Evolutionary conservation across 495 filamentous ascomycete genomes (phyloP).

Genomic region (Aspergillus steynii): DNA sequence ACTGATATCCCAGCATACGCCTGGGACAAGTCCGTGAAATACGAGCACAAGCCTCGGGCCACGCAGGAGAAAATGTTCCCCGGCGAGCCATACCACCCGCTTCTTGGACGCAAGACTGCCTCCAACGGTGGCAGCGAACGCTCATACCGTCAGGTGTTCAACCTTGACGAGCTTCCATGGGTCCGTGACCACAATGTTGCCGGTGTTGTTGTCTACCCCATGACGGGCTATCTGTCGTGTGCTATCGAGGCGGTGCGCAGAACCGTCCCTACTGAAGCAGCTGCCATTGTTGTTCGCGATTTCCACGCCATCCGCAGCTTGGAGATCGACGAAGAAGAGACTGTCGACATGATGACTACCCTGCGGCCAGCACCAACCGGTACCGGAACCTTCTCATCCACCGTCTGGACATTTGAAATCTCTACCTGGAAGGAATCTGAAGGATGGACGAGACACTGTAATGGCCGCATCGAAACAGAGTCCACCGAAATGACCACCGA

Average conservation of each 20-base stretch:
- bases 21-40: background rate
- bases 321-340: background rate
- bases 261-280: background rate
- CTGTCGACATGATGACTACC: background rate
- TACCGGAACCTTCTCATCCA: background rate
- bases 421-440: background rate
- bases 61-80: background rate
- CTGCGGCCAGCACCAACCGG: background rate
- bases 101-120: background rate
- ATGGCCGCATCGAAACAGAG: background rate
- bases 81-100: background rate
- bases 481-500: background rate
- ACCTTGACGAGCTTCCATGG: background rate
- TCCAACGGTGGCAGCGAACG: constrained; percentile 1
- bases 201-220: constrained; percentile 1
- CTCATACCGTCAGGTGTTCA: constrained; percentile 3
- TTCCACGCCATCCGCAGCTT: background rate
- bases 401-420: background rate
- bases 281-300: background rate
- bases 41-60: background rate
- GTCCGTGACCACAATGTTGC: background rate
- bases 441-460: background rate
- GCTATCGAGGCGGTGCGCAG: background rate
- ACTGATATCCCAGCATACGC: background rate
- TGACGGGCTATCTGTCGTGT: constrained; percentile 3